Evolutionary conservation across 2,329 filamentous ascomycete species (phyloP).

Genomic region (Dendryphion nanum): DNA sequence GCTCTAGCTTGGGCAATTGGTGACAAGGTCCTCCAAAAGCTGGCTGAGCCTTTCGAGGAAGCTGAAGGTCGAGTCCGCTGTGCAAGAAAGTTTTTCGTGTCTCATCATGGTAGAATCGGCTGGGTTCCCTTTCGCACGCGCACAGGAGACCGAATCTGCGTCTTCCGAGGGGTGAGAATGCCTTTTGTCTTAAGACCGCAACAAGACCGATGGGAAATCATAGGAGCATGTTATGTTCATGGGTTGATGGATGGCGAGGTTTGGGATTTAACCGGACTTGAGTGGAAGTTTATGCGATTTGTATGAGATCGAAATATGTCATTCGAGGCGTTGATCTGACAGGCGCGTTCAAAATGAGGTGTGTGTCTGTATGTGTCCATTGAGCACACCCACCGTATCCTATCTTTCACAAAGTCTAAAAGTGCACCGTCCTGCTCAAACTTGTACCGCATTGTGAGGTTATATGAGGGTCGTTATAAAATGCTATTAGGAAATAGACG

Average conservation of each 20-base stretch:
- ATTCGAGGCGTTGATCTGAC: too few species aligned
- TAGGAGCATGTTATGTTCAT: constrained; percentile 11
- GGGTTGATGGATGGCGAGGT: constrained; percentile 11
- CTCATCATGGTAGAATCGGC: constrained; percentile 7
- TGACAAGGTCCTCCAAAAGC: constrained; percentile 2
- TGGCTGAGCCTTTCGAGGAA: constrained; percentile 7
- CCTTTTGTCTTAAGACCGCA: constrained; percentile 5
- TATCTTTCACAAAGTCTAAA: too few species aligned
- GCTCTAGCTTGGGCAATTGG: constrained; percentile 1
- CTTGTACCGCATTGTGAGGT: too few species aligned
- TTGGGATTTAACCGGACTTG: constrained; percentile 5
- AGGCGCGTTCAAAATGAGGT: too few species aligned
- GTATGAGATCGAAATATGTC: too few species aligned
- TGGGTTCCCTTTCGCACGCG: constrained; percentile 8
- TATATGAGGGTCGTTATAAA: too few species aligned
- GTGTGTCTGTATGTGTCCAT: too few species aligned
- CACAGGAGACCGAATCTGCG: constrained; percentile 4
- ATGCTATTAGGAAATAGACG: too few species aligned
- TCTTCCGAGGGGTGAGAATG: constrained; percentile 8
- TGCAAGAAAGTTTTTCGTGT: constrained; percentile 10
- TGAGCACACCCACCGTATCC: too few species aligned
- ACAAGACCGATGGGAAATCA: constrained; percentile 6
- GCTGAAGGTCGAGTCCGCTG: constrained; percentile 7
- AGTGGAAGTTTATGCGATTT: constrained; percentile 9
- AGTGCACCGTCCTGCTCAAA: too few species aligned